A percentile compares a stretch with the other conserved stretches of the same genome.
phyloP scores from a whole-genome alignment of 257 asterid species.

The Penstemon davidsonii region DNA sequence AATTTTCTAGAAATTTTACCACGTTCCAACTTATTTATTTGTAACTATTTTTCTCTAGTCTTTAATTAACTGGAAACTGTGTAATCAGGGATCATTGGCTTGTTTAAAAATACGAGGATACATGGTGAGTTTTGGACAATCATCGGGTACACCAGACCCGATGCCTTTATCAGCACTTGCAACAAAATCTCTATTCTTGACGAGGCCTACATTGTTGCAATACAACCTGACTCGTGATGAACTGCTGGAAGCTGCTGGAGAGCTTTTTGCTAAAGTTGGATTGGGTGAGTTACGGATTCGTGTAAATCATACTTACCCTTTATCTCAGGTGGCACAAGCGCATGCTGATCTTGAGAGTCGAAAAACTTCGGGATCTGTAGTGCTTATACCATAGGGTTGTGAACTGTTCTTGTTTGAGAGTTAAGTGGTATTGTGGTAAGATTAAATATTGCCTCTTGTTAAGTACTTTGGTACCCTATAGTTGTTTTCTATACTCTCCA shows the following conservation, averaged over 20 bases:
- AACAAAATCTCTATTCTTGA: conserved; percentile 77
- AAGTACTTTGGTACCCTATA: neutral
- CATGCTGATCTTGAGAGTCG: conserved; percentile 81
- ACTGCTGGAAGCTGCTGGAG: conserved; percentile 70
- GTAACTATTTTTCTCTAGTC: too few relatives aligned
- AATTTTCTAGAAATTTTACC: too few relatives aligned
- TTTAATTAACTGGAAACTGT: conserved; percentile 21
- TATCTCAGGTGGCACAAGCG: conserved; percentile 82
- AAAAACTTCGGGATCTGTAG: conserved; percentile 79
- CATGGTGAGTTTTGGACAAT: conserved; percentile 92
- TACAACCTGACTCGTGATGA: conserved; percentile 68
- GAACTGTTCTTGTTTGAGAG: neutral
- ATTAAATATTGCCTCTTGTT: too few relatives aligned
- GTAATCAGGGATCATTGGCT: conserved; percentile 77
- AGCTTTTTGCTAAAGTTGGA: conserved; percentile 65
- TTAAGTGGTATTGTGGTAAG: too few relatives aligned
- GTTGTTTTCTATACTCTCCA: conserved; percentile 65
- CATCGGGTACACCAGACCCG: conserved; percentile 83
- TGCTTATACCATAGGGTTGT: conserved; percentile 63
- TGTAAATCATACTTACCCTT: conserved; percentile 70
- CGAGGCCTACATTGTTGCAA: conserved; percentile 77
- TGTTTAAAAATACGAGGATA: conserved; percentile 81
- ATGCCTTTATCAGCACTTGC: conserved; percentile 68
- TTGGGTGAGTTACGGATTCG: conserved; percentile 65
- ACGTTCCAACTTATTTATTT: too few relatives aligned